phyloP scores from a whole-genome alignment of 2,329 filamentous ascomycete genomes.

The Tolypocladium amazonense region DNA sequence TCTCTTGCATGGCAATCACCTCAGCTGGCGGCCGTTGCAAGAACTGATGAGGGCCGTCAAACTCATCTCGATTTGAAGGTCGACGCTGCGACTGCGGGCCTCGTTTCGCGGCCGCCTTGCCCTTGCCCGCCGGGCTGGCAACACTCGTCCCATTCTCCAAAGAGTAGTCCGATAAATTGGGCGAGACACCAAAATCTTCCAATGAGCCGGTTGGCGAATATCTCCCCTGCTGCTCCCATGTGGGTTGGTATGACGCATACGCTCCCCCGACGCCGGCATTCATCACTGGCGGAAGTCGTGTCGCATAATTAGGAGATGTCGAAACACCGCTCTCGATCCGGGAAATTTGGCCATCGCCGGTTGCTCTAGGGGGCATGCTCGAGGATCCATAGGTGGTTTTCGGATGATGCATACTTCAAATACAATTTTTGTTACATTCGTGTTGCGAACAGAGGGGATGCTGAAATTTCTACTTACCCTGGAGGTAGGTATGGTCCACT shows the following conservation, averaged over 20 bases:
- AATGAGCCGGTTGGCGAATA: conserved; percentile 48
- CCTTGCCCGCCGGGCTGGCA: conserved; percentile 27
- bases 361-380: not conserved
- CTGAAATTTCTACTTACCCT: conserved; percentile 22
- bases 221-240: conserved; percentile 30
- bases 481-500: conserved; percentile 23
- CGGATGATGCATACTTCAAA: conserved; percentile 33
- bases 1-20: conserved; percentile 65
- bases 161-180: conserved; percentile 50
- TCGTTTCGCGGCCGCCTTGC: conserved; percentile 35
- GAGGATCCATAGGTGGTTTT: conserved; percentile 20
- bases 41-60: conserved; percentile 79
- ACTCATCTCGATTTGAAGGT: conserved; percentile 76
- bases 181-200: conserved; percentile 47
- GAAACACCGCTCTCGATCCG: conserved; percentile 29
- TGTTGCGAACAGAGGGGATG: not conserved
- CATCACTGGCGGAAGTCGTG: conserved; percentile 29
- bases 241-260: conserved; percentile 28
- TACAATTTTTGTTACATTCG: conserved; percentile 20
- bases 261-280: conserved; percentile 18
- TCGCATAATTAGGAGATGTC: conserved; percentile 28
- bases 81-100: conserved; percentile 55
- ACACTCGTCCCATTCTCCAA: conserved; percentile 38
- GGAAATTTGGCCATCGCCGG: conserved; percentile 23
- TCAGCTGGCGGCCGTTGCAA: conserved; percentile 61